phyloP scores from a whole-genome alignment of 345 rosid species.

The Eucalyptus regnans region DNA sequence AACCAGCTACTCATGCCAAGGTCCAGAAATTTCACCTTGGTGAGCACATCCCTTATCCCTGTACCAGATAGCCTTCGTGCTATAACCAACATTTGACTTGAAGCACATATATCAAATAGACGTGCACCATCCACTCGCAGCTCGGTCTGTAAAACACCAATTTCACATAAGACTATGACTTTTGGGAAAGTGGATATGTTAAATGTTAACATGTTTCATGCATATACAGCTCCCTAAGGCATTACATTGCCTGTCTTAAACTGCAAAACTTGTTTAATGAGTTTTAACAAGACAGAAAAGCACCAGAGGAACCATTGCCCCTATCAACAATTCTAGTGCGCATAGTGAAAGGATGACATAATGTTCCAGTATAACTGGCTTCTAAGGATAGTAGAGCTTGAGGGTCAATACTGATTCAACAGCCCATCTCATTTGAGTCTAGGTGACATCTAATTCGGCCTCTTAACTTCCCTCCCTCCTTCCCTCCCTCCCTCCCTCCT shows the following conservation, averaged over 20 bases:
- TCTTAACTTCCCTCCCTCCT: background rate
- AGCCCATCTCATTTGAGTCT: background rate
- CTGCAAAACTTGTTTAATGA: background rate
- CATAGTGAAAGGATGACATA: background rate
- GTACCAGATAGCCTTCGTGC: conserved; percentile 49
- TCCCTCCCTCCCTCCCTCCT: background rate
- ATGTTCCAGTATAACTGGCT: background rate
- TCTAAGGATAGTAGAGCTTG: background rate
- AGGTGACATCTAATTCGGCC: background rate
- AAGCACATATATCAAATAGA: conserved; percentile 58
- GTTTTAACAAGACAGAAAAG: background rate
- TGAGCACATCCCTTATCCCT: conserved; percentile 46
- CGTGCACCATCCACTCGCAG: conserved; percentile 63
- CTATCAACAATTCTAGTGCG: background rate
- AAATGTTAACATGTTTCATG: background rate
- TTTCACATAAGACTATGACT: background rate
- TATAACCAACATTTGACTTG: conserved; percentile 36
- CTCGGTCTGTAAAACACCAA: conserved; percentile 23
- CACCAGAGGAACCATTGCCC: background rate
- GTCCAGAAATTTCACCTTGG: conserved; percentile 43
- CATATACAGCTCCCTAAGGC: background rate
- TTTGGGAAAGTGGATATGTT: background rate
- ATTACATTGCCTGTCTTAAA: background rate
- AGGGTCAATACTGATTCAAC: background rate
- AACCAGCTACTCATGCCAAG: background rate